Evolutionary conservation across 805 yeast species (phyloP).

Genomic region (Torulaspora indica): DNA sequence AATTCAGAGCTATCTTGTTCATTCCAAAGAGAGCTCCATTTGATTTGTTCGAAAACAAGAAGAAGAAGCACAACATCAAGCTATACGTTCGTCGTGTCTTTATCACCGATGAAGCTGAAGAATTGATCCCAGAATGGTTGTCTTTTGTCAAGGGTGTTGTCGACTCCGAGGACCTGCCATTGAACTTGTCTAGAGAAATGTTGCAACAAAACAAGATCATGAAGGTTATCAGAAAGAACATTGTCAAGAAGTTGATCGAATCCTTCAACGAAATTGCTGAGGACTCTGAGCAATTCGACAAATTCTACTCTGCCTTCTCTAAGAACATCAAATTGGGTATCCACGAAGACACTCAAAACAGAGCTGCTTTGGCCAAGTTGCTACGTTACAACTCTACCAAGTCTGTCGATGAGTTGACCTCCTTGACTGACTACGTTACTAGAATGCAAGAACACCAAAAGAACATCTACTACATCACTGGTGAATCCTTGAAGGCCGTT

Average conservation of each 20-base stretch:
- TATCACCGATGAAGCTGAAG: slow-evolving; percentile 99
- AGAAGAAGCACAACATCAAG: slow-evolving; percentile 98
- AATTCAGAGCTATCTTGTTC: slow-evolving; percentile 95
- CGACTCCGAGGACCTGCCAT: slow-evolving; percentile 98
- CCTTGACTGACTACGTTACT: slow-evolving; percentile 94
- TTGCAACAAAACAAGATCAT: slow-evolving; percentile 99
- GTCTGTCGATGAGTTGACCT: slow-evolving; percentile 88
- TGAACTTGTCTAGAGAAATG: slow-evolving; percentile 99
- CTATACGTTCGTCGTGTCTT: slow-evolving; percentile 98
- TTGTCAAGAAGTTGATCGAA: slow-evolving; percentile 96
- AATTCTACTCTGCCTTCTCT: slow-evolving; percentile 95
- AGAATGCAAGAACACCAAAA: slow-evolving; percentile 99
- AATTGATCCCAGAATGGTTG: slow-evolving; percentile 98
- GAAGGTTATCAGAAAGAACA: slow-evolving; percentile 98
- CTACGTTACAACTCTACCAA: slow-evolving; percentile 96
- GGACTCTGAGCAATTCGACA: slow-evolving; percentile 97
- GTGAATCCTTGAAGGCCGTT: slow-evolving; percentile 95
- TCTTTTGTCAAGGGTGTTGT: slow-evolving; percentile 98
- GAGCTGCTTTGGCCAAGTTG: slow-evolving; percentile 89
- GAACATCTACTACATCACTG: slow-evolving; percentile 98
- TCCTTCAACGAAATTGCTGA: slow-evolving; percentile 99
- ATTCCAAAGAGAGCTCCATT: slow-evolving; percentile 99
- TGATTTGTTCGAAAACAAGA: slow-evolving; percentile 95
- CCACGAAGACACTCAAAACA: slow-evolving; percentile 98
- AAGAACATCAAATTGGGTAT: slow-evolving; percentile 98